These are phyloP conservation scores for Amphibolis antarctica DNA, from an alignment of 106 monocot genomes.

Conservation along the genomic window DNA sequence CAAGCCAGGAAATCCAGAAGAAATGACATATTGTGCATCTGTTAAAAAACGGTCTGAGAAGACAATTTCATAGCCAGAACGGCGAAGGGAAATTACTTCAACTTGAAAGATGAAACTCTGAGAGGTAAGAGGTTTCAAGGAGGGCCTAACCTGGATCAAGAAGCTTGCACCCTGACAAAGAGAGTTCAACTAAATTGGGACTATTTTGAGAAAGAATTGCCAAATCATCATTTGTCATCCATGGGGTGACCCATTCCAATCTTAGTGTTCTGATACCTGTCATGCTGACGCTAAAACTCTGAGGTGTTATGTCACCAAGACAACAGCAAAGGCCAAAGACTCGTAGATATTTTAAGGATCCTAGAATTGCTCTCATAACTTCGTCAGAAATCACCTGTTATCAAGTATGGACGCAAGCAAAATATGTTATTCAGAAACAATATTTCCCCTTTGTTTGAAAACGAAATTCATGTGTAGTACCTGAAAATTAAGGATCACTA, in stretches of 20 bases:
- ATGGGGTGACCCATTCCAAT: slow-evolving; percentile 61
- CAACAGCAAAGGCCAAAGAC: slow-evolving; percentile 36
- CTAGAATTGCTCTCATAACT: slow-evolving; percentile 34
- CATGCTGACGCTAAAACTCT: slow-evolving; percentile 26
- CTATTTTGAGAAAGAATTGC: slow-evolving; percentile 34
- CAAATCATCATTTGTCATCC: slow-evolving; percentile 67
- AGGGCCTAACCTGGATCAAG: slow-evolving; percentile 42
- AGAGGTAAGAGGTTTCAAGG: neutral
- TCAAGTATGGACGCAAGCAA: neutral
- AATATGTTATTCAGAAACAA: neutral
- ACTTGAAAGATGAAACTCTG: neutral
- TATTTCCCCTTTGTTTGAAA: slow-evolving; percentile 1
- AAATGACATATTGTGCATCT: slow-evolving; percentile 62
- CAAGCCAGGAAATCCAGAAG: slow-evolving; percentile 68
- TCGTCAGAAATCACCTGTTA: slow-evolving; percentile 51
- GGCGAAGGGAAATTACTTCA: neutral
- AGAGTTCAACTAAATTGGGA: slow-evolving; percentile 40
- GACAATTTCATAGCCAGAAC: neutral
- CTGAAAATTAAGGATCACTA: slow-evolving; percentile 56
- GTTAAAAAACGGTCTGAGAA: slow-evolving; percentile 2
- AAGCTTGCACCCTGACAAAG: slow-evolving; percentile 65
- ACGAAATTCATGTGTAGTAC: slow-evolving; percentile 13
- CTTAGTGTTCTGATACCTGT: slow-evolving; percentile 33
- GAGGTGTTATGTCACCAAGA: slow-evolving; percentile 47
- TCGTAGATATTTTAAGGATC: slow-evolving; percentile 31